Evolutionary conservation across 345 rosid species (phyloP), one percentile per base, ranked within the genome.

Genomic region (Syzygium aromaticum): DNA sequence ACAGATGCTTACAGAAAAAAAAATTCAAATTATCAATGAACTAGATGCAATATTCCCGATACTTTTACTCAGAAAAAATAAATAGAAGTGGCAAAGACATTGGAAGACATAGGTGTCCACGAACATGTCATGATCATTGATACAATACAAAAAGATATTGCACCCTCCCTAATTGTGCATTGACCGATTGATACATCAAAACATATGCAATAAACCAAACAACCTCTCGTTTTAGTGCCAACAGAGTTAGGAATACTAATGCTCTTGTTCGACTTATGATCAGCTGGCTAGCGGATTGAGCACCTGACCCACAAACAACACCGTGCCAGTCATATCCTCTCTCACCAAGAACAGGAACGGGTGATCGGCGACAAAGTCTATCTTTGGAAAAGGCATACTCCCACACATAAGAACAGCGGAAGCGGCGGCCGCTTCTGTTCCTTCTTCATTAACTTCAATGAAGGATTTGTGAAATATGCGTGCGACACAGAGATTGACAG

Each of bases 371-470:
- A 87, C 84, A 27, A 87, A 87, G 46, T 88, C 78, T 27, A 84
- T 84, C 77, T 84, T 84, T 25, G 15, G 25, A 54, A 27, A 52
- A 43, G 17, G 6, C 52, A 67, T 1, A 52, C 57, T 25, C 84
- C 49, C 33, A 51, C 51, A 52, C 51, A 2, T 86, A 13, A 85
- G 33, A 80, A 86, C 86, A 73, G 89, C 89, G 52, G 89, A 77
- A 83, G 84, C 89, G 10, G 87, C 89, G 13, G 89, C 89, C 19
- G 89, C 89, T 61, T 85, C 89, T 6, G 89, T 78, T 1, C 89
- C 89, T 51, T 88, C 83, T 56, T 85, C 89, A 46, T 59, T 78
- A 12, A 88, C 89, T 21, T 85, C 89, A 61, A 85, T 88, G 85
- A 88, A 88, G 23, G 89, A 77, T 67, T 88, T 85, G 51, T 88